A percentile compares a stretch with the other conserved stretches of the same genome.
These are phyloP conservation scores for Daldinia bambusicola DNA, from an alignment of 495 filamentous ascomycete genomes.

Conservation along the genomic window DNA sequence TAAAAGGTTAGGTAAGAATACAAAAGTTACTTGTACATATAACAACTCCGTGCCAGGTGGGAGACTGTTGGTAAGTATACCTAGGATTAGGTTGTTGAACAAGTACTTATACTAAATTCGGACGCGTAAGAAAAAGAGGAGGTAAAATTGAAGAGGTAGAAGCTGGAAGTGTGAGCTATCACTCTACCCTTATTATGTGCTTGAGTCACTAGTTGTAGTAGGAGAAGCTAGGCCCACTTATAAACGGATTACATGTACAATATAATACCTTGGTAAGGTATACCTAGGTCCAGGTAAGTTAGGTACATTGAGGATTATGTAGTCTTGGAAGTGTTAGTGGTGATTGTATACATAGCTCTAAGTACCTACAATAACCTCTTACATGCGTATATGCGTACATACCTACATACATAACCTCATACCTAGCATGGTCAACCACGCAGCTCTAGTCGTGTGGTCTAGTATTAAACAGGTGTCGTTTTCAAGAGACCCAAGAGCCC, in stretches of 20 bases:
- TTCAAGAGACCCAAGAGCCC: slow-evolving; percentile 19
- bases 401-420: not conserved
- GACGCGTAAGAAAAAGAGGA: not conserved
- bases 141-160: not conserved
- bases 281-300: too few species aligned
- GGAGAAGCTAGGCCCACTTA: slow-evolving; percentile 24
- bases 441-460: not conserved
- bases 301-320: not conserved
- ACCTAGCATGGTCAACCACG: not conserved
- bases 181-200: slow-evolving; percentile 1
- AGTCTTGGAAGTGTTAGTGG: too few species aligned
- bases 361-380: not conserved
- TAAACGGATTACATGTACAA: slow-evolving; percentile 7
- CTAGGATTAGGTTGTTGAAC: not conserved
- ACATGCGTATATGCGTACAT: too few species aligned
- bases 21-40: not conserved
- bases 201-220: slow-evolving; percentile 17
- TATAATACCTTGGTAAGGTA: not conserved
- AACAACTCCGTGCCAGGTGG: not conserved
- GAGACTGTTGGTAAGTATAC: not conserved
- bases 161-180: not conserved
- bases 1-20: not conserved
- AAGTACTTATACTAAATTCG: not conserved
- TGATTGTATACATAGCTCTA: too few species aligned
- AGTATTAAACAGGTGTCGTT: slow-evolving; percentile 35